Evolutionary conservation across 768 basidiomycete genomes (phyloP), one percentile per base, ranked within the genome.

Genomic region (Lactarius akahatsu): DNA sequence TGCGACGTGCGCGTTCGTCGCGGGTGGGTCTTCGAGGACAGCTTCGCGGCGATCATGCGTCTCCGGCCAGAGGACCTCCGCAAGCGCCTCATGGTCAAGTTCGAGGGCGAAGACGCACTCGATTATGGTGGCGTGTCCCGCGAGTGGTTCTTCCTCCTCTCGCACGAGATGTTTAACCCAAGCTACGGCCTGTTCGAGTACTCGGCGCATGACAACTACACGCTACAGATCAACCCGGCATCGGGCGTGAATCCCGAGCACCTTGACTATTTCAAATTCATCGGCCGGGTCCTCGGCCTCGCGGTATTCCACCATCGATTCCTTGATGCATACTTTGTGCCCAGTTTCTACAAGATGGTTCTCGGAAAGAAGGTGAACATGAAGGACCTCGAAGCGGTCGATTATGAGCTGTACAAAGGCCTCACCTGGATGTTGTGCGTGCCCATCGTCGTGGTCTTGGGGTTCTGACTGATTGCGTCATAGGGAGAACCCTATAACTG

Each of bases 61-160:
- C 79, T 89, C 69, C 85, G 85, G 34, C 87, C 89, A 1, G 83
- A 86, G 61, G 87, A 91, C 59, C 73, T 92, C 68, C 90, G 88
- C 74, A 84, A 85, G 74, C 77, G 87, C 67, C 73, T 92, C 67
- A 85, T 90, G 81, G 83, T 92, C 54, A 86, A 80, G 72, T 92
- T 92, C 64, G 89, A 91, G 26, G 88, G 87, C 32, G 91, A 92
- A 72, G 91, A 91, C 72, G 90, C 88, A 10, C 73, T 92, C 65
- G 90, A 92, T 74, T 90, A 89, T 70, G 90, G 89, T 69, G 90
- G 89, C 73, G 86, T 90, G 34, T 87, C 86, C 67, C 91, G 90
- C 75, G 91, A 92, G 77, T 92, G 91, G 89, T 91, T 92, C 79
- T 91, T 92, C 84, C 78, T 92, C 3, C 79, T 92, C 57, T 92